Conservation (phyloP, 106 monocot species). For the Hemerocallis citrina region DNA sequence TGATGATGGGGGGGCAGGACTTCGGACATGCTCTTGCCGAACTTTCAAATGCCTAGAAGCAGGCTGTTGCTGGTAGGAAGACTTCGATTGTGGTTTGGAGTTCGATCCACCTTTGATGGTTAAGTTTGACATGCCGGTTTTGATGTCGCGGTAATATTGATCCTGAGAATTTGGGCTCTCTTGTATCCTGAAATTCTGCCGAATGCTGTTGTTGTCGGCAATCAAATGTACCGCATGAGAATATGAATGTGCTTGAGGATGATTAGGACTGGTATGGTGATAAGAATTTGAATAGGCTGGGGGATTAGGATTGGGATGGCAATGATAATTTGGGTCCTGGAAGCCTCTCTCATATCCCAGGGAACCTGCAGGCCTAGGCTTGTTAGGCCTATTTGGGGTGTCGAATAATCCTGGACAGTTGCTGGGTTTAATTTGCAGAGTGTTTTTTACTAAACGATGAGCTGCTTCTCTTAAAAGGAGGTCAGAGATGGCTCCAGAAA, state of each 20-base stretch:
- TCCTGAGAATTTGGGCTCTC: slow-evolving; percentile 25
- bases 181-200: slow-evolving; percentile 26
- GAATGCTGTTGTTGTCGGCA: no score
- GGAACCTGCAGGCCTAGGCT: slow-evolving; percentile 34
- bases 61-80: no score
- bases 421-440: slow-evolving; percentile 55
- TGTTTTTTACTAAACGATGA: slow-evolving; percentile 77
- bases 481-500: slow-evolving; percentile 74
- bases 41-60: slow-evolving; percentile 6
- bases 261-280: no score
- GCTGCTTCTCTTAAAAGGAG: slow-evolving; percentile 67
- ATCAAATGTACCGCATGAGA: no score
- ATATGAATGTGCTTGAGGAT: no score
- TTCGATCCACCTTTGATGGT: slow-evolving; percentile 24
- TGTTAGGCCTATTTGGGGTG: slow-evolving; percentile 26
- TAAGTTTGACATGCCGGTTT: slow-evolving; percentile 32
- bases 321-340: slow-evolving; percentile 14
- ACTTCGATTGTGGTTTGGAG: neutral
- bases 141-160: slow-evolving; percentile 9
- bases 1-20: slow-evolving; percentile 33
- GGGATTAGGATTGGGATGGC: slow-evolving; percentile 2
- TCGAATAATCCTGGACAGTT: slow-evolving; percentile 32
- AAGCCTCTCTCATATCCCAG: slow-evolving; percentile 43
- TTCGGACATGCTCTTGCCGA: slow-evolving; percentile 21
- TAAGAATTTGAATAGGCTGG: neutral